phyloP scores from a whole-genome alignment of 1,284 basidiomycete genomes.

The Sporisorium exsertum region DNA sequence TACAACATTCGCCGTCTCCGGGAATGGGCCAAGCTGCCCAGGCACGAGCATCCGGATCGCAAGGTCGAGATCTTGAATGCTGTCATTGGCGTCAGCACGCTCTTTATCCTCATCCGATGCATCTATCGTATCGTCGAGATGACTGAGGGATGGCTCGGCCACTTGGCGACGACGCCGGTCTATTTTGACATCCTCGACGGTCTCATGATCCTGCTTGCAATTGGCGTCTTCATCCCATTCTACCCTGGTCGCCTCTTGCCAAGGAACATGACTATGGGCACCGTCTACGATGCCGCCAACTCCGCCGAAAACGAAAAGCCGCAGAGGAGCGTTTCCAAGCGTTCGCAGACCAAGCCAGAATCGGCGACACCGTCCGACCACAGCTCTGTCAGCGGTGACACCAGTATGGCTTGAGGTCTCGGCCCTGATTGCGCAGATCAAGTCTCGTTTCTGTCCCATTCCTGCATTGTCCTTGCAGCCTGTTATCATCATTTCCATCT shows the following conservation, averaged over 20 bases:
- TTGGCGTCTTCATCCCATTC: constrained; percentile 44
- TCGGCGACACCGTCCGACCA: constrained; percentile 2
- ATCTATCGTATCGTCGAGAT: constrained; percentile 55
- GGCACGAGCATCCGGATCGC: constrained; percentile 15
- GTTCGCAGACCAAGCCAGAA: constrained; percentile 1
- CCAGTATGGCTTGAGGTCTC: not conserved
- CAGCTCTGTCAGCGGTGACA: constrained; percentile 18
- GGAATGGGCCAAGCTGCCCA: constrained; percentile 29
- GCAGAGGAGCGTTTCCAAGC: not conserved
- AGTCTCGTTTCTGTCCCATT: too few species aligned
- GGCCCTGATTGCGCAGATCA: too few species aligned
- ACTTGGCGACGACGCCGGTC: constrained; percentile 35
- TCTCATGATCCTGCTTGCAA: constrained; percentile 46
- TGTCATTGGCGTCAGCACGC: constrained; percentile 35
- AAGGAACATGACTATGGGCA: constrained; percentile 16
- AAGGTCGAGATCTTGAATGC: constrained; percentile 36
- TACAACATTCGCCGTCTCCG: constrained; percentile 44
- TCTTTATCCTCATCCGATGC: constrained; percentile 47
- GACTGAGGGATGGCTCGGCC: constrained; percentile 45
- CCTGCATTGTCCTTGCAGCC: too few species aligned
- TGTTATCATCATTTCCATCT: too few species aligned
- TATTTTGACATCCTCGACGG: constrained; percentile 46
- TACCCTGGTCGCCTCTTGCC: constrained; percentile 39
- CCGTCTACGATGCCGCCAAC: constrained; percentile 26
- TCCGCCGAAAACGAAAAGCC: constrained; percentile 18